A percentile compares a stretch with the other conserved stretches of the same genome.
These are phyloP conservation scores for Triticum urartu DNA, from an alignment of 176 grass and related monocot genomes.

Conservation along the genomic window DNA sequence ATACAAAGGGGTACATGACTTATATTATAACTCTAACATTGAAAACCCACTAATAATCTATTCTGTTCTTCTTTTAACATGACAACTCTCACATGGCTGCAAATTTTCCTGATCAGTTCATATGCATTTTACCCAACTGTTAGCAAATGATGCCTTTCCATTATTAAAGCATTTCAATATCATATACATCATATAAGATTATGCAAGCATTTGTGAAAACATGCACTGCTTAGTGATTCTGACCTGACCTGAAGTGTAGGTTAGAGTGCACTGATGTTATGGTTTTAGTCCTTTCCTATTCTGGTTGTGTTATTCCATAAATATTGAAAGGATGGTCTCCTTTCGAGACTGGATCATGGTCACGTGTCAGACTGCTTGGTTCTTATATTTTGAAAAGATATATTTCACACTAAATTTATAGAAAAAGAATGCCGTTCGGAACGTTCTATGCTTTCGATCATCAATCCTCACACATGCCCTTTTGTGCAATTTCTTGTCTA, in stretches of 20 bases:
- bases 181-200: not conserved
- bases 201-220: too few relatives aligned
- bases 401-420: not conserved
- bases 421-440: too few relatives aligned
- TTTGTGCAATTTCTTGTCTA: not conserved
- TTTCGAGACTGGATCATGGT: not conserved
- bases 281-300: conserved; percentile 4
- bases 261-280: not conserved
- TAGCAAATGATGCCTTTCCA: not conserved
- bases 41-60: too few relatives aligned
- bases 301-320: not conserved
- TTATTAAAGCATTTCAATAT: not conserved
- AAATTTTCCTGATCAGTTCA: not conserved
- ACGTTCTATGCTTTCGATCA: not conserved
- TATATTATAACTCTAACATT: too few relatives aligned
- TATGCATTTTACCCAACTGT: not conserved
- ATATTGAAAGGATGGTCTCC: not conserved
- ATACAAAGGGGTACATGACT: too few relatives aligned
- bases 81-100: not conserved
- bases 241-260: not conserved
- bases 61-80: too few relatives aligned
- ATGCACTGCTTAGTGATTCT: too few relatives aligned
- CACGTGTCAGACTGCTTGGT: not conserved
- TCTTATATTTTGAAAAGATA: conserved; percentile 14
- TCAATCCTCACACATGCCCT: not conserved